Evolutionary conservation across 352 stramenopile genomes (phyloP), one percentile per base, ranked within the genome.

Genomic region (Phytophthora capsici): DNA sequence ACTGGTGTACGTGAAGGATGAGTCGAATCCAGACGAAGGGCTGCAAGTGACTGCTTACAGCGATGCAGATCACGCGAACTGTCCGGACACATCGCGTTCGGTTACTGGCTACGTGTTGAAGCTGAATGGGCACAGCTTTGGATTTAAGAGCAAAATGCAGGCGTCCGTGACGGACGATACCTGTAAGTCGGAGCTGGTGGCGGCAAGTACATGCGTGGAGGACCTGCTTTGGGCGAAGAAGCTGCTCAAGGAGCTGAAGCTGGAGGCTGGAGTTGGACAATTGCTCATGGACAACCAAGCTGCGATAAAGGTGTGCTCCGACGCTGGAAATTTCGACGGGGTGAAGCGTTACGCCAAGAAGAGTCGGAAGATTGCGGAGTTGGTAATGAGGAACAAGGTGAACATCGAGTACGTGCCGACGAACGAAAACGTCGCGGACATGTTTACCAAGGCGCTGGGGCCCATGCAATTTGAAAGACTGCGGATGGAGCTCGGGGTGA

Each of bases 91-190:
- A 19, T 25, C 38, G 26, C n/a, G n/a, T n/a, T n/a, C n/a, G n/a
- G n/a, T n/a, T n/a, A n/a, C 52, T 9, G 51, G 38, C 3, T 49
- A 38, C 12, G 51, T 58, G 50, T n/a, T n/a, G n/a, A n/a, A n/a
- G 26, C 14, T 51, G 28, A 51, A 60, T 23, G 28, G 19, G 6
- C 32, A 43, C 5, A 59, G 51, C 19, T 20, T 59, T 22, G 37
- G 51, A 5, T 62, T 62, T 16, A 62, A 54, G 12, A 62, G 43
- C 41, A 62, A 38, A 14, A 63, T 54, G 55, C 36, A 56, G 22
- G 41, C 41, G 2, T 36, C n/a, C 4, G 45, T 56, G 5, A 63
- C 54, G 6, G 34, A 55, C 10, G 54, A 53, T 5, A 54, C 54
- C 1, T 54, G 54, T n/a, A 63, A 54, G 23, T 48, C 54, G 0